phyloP scores from a whole-genome alignment of 2,329 filamentous ascomycete species.

The Diaporthe aspalathi region DNA sequence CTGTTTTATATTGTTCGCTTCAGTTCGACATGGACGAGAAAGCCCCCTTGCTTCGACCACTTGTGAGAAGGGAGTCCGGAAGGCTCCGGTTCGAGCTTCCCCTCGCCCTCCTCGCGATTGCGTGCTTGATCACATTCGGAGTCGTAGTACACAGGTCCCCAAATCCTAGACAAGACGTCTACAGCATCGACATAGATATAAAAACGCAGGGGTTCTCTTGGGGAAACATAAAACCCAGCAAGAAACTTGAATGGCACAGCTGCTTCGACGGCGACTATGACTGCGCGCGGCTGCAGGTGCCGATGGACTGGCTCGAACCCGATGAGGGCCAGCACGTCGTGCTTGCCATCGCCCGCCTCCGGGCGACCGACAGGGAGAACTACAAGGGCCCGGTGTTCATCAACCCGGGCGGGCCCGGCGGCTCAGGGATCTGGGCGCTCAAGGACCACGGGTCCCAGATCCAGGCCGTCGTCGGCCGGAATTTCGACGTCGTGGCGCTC shows the following conservation, averaged over 20 bases:
- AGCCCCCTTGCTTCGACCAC: slow-evolving; percentile 31
- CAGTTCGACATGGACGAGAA: slow-evolving; percentile 36
- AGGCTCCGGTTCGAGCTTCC: slow-evolving; percentile 29
- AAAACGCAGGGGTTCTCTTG: slow-evolving; percentile 22
- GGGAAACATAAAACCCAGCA: slow-evolving; percentile 46
- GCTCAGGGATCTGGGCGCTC: slow-evolving; percentile 55
- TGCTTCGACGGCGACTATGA: slow-evolving; percentile 51
- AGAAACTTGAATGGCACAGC: slow-evolving; percentile 48
- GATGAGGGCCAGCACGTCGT: slow-evolving; percentile 49
- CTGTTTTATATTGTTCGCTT: background rate
- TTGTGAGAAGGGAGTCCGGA: slow-evolving; percentile 23
- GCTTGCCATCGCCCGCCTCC: slow-evolving; percentile 53
- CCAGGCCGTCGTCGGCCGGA: slow-evolving; percentile 60
- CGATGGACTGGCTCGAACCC: slow-evolving; percentile 55
- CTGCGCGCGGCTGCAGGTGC: slow-evolving; percentile 53
- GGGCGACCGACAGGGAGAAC: slow-evolving; percentile 44
- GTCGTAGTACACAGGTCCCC: slow-evolving; percentile 32
- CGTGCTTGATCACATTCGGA: slow-evolving; percentile 24
- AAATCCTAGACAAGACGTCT: slow-evolving; percentile 34
- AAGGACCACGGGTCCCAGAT: slow-evolving; percentile 48
- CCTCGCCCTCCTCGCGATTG: slow-evolving; percentile 20
- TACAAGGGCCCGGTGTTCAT: slow-evolving; percentile 53
- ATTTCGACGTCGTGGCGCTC: slow-evolving; percentile 63
- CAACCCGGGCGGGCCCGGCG: slow-evolving; percentile 61
- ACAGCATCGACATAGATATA: background rate